Evolutionary conservation across 371 early-diverging fungal genomes (phyloP), one percentile per base, ranked within the genome.

Genomic region (Rhizopus arrhizus): DNA sequence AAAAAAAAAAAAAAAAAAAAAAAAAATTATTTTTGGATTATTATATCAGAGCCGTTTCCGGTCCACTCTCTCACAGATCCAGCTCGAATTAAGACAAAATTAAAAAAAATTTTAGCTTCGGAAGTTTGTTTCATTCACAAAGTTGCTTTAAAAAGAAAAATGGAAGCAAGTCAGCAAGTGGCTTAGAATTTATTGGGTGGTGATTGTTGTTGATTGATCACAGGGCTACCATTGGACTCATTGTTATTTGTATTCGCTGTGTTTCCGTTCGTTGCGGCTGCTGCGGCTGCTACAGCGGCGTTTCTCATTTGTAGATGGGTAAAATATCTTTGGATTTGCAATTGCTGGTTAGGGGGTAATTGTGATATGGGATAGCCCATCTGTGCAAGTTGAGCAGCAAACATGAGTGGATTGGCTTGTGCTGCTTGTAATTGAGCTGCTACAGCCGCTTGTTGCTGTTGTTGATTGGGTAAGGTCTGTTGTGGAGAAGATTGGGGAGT

Each of bases 291-390:
- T 1, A 53, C 59, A 36, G 70, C 68, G 3, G 73, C 74, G 42
- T 70, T 77, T 41, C 75, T 66, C 64, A 74, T 59, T 53, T 74
- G 78, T 45, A 78, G 52, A 51, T 78, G 78, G 5, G 67, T 58
- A 36, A 78, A 58, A 46, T 78, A 78, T 38, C 75, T 58, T 51
- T 78, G 78, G 41, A 78, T 52, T 52, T 72, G 68, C 1, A 65
- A 66, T 62, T 78, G 78, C 50, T 78, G 78, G 53, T 63, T 68
- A 29, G 69, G 61, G 7, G 64, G 65, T 4, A 77, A 59, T 51
- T 77, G 77, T 13, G 71, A 74, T 41, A 77, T 67, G 35, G 75
- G 71, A 51, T 78, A 78, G 3, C 78, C 78, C 71, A 78, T 72
- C 56, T 78, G 78, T 0, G 72, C 73, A 22, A 78, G 54, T 47